Evolutionary conservation across 202 grass and related monocot species (phyloP), one percentile per base, ranked within the genome.

Genomic region (Digitaria exilis): DNA sequence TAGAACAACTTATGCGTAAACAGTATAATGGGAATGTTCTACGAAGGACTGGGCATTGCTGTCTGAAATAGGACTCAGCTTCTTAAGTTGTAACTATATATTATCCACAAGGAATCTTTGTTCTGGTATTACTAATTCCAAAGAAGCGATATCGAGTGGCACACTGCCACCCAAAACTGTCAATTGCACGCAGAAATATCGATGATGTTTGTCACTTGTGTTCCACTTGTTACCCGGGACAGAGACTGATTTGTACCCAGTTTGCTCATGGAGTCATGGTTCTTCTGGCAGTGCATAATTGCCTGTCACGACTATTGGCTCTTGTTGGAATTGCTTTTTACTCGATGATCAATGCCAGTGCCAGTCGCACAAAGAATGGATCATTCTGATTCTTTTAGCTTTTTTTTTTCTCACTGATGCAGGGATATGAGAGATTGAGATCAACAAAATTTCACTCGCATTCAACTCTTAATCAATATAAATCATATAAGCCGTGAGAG

Each of bases 81-180:
- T 66, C 62, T n/a, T n/a, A n/a, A n/a, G n/a, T n/a, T n/a, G 4
- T 62, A 7, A 14, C 13, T 31, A 34, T 31, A 34, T 22, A 57
- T 67, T 76, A 66, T 84, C 71, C 81, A 34, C 61, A 45, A 12
- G 34, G 25, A 84, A 76, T 57, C 60, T 84, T 67, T 76, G 18
- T 76, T 77, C 37, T 34, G 50, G 82, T n/a, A n/a, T n/a, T n/a
- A n/a, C n/a, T n/a, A 18, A 41, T 83, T 50, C 51, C 26, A 74
- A 65, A 74, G 56, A 65, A 58, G 51, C 22, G 54, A 81, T 61
- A 46, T 54, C 15, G 57, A 65, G 69, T 65, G 58, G 10, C 57
- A 83, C 80, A 44, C 57, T 65, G 58, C 16, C 57, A 83, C 80
- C 58, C 57, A 75, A 74, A 46, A 59, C 57, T 65, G 30, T 74